Base-by-base conservation (phyloP, 495 filamentous ascomycete species). In the Talaromyces liani region DNA sequence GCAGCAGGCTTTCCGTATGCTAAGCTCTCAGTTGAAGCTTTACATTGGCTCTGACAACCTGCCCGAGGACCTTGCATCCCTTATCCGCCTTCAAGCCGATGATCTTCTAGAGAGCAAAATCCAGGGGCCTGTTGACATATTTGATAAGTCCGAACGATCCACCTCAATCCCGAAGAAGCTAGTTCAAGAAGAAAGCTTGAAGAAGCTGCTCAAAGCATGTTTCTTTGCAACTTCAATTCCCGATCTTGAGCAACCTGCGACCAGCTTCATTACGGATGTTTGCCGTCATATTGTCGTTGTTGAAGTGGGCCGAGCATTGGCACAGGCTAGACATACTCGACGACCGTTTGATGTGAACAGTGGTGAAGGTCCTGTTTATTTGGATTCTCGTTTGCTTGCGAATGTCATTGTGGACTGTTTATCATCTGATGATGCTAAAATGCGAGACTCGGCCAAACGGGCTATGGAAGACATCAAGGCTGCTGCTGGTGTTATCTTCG, bases 241-340 rank as follows among this genome's bases (percentile, higher is more conserved):
- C 0, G 91, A 94, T 45, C 86, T 97, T 65, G 82, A 87, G 63
- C 79, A 83, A 10, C 84, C 90, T 53, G 92, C 93, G 2, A 85
- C 82, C 29, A 68, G 82, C 2, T 85, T 98, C 60, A 80, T 97
- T 14, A 79, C 85, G 8, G 89, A 95, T 71, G 75, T 97, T 3
- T 92, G 89, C 68, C 86, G 88, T 22, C 95, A 99, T 72, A 92
- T 98, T 64, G 88, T 91, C 1, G 81, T 99, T 56, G 77, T 98
- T n/a, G 95, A 99, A 75, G 77, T 98, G 7, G 93, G 91, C 51
- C 84, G 85, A 59, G 85, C 90, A 14, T 79, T 97, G 53, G 84
- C 87, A 29, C 87, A 93, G 61, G 77, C 87, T 66, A 89, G 90
- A 71, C 90, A 90, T 60, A 81, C 75, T 20, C 81, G 76, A 27